phyloP scores from a whole-genome alignment of 1,284 basidiomycete genomes.

The Gymnopus androsaceus region DNA sequence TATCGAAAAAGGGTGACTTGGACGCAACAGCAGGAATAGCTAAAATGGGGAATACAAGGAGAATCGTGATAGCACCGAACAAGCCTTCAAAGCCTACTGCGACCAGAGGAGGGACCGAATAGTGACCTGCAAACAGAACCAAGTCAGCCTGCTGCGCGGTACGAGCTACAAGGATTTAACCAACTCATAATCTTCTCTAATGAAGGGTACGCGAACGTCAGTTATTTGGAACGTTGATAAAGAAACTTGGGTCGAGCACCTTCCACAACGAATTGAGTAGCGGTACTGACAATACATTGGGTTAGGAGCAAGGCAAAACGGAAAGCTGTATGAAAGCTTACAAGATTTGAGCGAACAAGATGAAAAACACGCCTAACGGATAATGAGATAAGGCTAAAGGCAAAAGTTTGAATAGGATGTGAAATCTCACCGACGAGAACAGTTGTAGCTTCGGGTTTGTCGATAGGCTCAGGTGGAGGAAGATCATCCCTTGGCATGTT shows the following conservation, averaged over 20 bases:
- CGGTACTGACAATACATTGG: slow-evolving; percentile 57
- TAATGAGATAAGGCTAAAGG: slow-evolving; percentile 1
- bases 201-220: neutral
- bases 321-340: slow-evolving; percentile 44
- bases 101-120: slow-evolving; percentile 88
- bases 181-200: slow-evolving; percentile 82
- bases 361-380: slow-evolving; percentile 77
- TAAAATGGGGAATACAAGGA: slow-evolving; percentile 76
- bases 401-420: slow-evolving; percentile 12
- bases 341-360: slow-evolving; percentile 98
- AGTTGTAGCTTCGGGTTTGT: slow-evolving; percentile 60
- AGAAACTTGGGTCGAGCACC: slow-evolving; percentile 43
- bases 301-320: slow-evolving; percentile 17
- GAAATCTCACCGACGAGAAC: slow-evolving; percentile 63
- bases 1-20: slow-evolving; percentile 86
- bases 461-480: slow-evolving; percentile 42
- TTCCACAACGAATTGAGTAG: slow-evolving; percentile 93
- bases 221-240: neutral
- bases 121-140: slow-evolving; percentile 48
- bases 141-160: slow-evolving; percentile 9
- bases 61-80: slow-evolving; percentile 82
- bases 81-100: slow-evolving; percentile 95
- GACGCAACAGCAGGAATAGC: slow-evolving; percentile 53
- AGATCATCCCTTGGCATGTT: slow-evolving; percentile 27
- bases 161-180: slow-evolving; percentile 17